Conservation (phyloP, 2,329 filamentous ascomycete genomes). For the Fusarium compactum region DNA sequence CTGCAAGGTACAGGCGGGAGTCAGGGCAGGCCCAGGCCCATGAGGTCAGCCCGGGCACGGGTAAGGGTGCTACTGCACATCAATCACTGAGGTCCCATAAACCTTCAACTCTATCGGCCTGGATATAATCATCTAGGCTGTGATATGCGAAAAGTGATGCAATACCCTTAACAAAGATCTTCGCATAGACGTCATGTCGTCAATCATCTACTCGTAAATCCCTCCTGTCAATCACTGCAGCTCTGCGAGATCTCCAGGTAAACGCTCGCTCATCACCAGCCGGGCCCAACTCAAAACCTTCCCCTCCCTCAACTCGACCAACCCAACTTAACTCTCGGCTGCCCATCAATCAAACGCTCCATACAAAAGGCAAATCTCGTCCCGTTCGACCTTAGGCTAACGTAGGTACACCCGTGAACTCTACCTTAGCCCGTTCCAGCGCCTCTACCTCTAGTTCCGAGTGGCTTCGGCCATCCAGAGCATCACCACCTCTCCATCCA, state of each 20-base stretch:
- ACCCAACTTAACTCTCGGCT: not conserved
- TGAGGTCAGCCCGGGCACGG: not conserved
- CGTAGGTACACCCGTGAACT: constrained; percentile 43
- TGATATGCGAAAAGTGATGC: constrained; percentile 21
- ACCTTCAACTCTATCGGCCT: not conserved
- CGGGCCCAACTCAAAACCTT: constrained; percentile 31
- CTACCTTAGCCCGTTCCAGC: constrained; percentile 34
- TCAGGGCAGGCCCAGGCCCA: constrained; percentile 2
- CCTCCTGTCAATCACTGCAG: not conserved
- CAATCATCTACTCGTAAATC: constrained; percentile 12
- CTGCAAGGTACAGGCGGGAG: constrained; percentile 35
- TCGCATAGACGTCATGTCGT: constrained; percentile 23
- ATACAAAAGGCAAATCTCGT: constrained; percentile 10
- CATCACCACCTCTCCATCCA: constrained; percentile 19
- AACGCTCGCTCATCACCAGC: constrained; percentile 26
- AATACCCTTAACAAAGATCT: constrained; percentile 2
- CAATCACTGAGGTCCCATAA: not conserved
- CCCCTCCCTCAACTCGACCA: not conserved
- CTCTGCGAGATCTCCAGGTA: constrained; percentile 1
- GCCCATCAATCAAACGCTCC: not conserved
- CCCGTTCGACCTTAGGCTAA: constrained; percentile 32
- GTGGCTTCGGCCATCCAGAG: constrained; percentile 39
- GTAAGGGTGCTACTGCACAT: not conserved
- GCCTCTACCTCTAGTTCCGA: constrained; percentile 21
- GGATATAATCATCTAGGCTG: constrained; percentile 5